Base-by-base conservation (phyloP, 257 asterid species). In the Phtheirospermum japonicum region DNA sequence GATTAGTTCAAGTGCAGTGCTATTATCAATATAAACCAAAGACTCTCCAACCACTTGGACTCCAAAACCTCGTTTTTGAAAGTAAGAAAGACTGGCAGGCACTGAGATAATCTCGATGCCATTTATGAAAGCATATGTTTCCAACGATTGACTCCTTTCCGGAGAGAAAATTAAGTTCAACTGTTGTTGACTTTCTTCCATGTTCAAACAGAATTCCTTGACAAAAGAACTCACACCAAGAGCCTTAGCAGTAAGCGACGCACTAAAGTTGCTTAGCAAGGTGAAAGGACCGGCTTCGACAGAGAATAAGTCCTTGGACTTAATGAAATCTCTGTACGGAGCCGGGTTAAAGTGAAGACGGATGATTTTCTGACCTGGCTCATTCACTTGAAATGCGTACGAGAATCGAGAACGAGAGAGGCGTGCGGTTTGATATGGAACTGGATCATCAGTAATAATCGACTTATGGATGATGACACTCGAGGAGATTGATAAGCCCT, bases 1-100 rank as follows among this genome's bases (percentile, higher is more conserved):
- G 64, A 79, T 61, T 73, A 68, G 61, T 76, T 74, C 83, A 7
- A n/a, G n/a, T n/a, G n/a, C 81, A 9, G 83, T 76, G 67, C 51
- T 53, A 54, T 75, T 72, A 67, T 82, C 85, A 6, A 79, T 55
- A 48, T 74, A 72, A 65, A 76, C 67, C 45, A 70, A 57, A 37
- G 67, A 71, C 45, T 64, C 56, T 13, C 75, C 71, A 18, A 64
- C 42, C 67, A 57, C 67, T 9, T 68, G 63, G 17, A 42, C 28
- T 16, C 67, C 63, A 16, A 39, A 7, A 36, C 9, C n/a, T n/a
- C n/a, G n/a, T n/a, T 23, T 20, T 0, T 26, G 71, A 16, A 39
- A 71, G 50, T 57, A 57, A 36, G 69, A 56, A 57, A 37, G 49
- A 19, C 10, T 10, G 2, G 55, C 16, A 17, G 70, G 66, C 48